Evolutionary conservation across 108 stramenopile genomes (phyloP), one percentile per base, ranked within the genome.

Genomic region (Asterionellopsis glacialis): DNA sequence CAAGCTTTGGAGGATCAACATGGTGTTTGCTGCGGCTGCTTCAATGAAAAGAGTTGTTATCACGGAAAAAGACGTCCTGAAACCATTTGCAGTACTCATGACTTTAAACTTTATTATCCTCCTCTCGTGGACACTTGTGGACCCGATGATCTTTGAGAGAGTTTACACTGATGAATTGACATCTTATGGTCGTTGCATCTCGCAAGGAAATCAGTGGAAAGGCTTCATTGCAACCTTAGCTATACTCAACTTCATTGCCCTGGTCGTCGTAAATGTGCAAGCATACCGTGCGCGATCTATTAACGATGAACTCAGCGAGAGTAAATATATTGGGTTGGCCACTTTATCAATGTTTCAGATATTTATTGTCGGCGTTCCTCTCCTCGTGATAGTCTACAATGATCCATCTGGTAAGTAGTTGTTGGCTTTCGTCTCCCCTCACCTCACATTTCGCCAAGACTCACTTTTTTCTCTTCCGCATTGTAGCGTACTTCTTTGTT

Each of bases 241-340:
- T 81, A 38, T 53, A 11, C 15, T 82, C 26, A 68, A 81, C 61
- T 13, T 45, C 0, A 57, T 39, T 21, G 70, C 61, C 12, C 47
- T 84, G 25, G 12, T 68, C 6, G 25, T 75, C 14, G 70, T 82
- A 5, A 64, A 67, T 45, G 26, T 61, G 7, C 76, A 87, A 52
- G 74, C 74, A 2, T 84, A 70, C 61, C 52, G 61, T 26, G 86
- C 81, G 3, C 52, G 86, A 47, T 60, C 69, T 23, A 51, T 87
- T 18, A 53, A 65, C 9, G 73, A 73, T 1, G 81, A 78, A 38
- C 75, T 72, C 44, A 57, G 57, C 5, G 84, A 85, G 65, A 67
- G 67, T 26, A 56, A 19, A 10, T 76, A 69, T 41, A 52, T 85
- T 7, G 53, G 61, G n/a, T 59, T 82, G 61, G 63, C 79, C 21